Conservation (phyloP, 345 rosid species). For the Populus ilicifolia region DNA sequence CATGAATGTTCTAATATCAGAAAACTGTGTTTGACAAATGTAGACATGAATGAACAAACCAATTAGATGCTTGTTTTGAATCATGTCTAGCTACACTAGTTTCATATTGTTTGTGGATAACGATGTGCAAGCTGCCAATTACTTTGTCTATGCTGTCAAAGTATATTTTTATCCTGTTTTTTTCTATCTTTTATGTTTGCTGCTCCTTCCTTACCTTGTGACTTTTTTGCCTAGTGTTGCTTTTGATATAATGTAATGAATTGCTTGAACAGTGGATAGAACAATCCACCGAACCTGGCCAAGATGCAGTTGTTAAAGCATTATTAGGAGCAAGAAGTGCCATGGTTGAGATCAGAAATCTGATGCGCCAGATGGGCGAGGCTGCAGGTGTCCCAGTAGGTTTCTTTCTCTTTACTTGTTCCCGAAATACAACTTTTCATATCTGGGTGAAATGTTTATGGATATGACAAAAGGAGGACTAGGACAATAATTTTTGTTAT, state of each 20-base stretch:
- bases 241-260: slow-evolving; percentile 13
- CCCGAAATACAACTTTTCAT: not conserved
- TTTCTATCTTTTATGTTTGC: not conserved
- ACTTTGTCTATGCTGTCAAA: not conserved
- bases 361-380: slow-evolving; percentile 82
- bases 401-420: not conserved
- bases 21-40: not conserved
- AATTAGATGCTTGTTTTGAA: not conserved
- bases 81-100: not conserved
- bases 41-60: not conserved
- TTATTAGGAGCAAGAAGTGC: slow-evolving; percentile 67
- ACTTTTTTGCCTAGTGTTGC: not conserved
- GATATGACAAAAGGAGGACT: not conserved
- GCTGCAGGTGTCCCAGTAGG: slow-evolving; percentile 82
- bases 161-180: not conserved
- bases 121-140: not conserved
- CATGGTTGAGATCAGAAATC: slow-evolving; percentile 69
- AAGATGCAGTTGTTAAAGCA: slow-evolving; percentile 54
- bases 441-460: not conserved
- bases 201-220: not conserved
- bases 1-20: not conserved
- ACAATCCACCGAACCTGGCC: slow-evolving; percentile 50
- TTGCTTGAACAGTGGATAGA: slow-evolving; percentile 70
- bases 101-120: not conserved
- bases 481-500: not conserved